Evolutionary conservation across 2,329 filamentous ascomycete genomes (phyloP).

Genomic region (Claviceps sp.): DNA sequence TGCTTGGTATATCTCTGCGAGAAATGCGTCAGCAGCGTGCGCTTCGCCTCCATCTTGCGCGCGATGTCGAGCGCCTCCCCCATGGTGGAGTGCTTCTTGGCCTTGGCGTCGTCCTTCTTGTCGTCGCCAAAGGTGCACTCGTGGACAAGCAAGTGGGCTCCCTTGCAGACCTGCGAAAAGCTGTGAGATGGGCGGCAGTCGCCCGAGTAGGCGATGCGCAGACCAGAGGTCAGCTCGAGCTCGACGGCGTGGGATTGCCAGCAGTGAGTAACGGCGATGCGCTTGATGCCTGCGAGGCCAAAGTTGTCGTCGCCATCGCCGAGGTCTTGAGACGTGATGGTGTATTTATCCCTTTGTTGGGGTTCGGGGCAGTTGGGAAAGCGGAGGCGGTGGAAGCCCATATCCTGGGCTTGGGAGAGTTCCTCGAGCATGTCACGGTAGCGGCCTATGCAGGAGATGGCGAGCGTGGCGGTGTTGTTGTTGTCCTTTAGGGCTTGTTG

Average conservation of each 20-base stretch:
- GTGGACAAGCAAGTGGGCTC: conserved; percentile 76
- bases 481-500: conserved; percentile 29
- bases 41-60: conserved; percentile 61
- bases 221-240: conserved; percentile 62
- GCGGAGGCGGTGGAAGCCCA: conserved; percentile 45
- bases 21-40: conserved; percentile 85
- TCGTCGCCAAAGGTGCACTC: conserved; percentile 95
- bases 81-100: conserved; percentile 86
- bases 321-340: conserved; percentile 22
- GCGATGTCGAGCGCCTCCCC: conserved; percentile 73
- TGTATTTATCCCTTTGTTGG: conserved; percentile 13
- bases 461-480: conserved; percentile 32
- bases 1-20: conserved; percentile 79
- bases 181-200: conserved; percentile 69
- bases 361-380: conserved; percentile 18
- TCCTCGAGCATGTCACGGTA: conserved; percentile 72
- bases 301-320: conserved; percentile 36
- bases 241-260: conserved; percentile 61
- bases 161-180: conserved; percentile 59
- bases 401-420: conserved; percentile 65
- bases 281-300: conserved; percentile 53
- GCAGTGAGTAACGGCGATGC: conserved; percentile 65
- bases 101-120: conserved; percentile 59
- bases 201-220: conserved; percentile 86
- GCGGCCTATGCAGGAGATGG: conserved; percentile 53